Percentiles rank a stretch among this genome's conserved stretches.
Evolutionary conservation across 306 rosid species (phyloP).

Genomic region (Lotus japonicus): DNA sequence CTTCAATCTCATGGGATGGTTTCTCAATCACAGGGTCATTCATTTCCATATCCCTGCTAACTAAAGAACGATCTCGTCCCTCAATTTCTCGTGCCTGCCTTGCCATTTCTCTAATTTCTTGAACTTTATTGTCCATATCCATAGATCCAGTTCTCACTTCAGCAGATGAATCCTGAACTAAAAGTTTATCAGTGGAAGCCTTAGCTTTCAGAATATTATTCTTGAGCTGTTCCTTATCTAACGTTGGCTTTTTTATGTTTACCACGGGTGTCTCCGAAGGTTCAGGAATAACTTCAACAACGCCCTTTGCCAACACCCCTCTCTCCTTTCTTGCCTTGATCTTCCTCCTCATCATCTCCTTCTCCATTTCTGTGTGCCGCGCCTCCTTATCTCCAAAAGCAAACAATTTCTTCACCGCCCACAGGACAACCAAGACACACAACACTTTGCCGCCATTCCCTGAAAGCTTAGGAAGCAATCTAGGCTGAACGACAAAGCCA

Average conservation of each 20-base stretch:
- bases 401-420: slow-evolving; percentile 61
- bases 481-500: slow-evolving; percentile 40
- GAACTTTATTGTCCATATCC: slow-evolving; percentile 46
- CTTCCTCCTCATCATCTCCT: slow-evolving; percentile 92
- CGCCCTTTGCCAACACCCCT: slow-evolving; percentile 36
- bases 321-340: slow-evolving; percentile 66
- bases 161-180: slow-evolving; percentile 25
- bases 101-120: slow-evolving; percentile 64
- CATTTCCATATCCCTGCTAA: slow-evolving; percentile 21
- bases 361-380: slow-evolving; percentile 39
- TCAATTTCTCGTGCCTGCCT: slow-evolving; percentile 45
- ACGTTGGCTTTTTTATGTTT: slow-evolving; percentile 45
- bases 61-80: slow-evolving; percentile 25
- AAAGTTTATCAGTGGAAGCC: slow-evolving; percentile 26
- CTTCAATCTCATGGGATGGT: slow-evolving; percentile 23
- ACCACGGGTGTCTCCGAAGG: slow-evolving; percentile 23
- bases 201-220: slow-evolving; percentile 48
- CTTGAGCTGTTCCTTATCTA: slow-evolving; percentile 68
- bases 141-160: slow-evolving; percentile 5
- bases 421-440: slow-evolving; percentile 46
- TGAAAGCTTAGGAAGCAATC: slow-evolving; percentile 38
- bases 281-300: slow-evolving; percentile 58
- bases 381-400: slow-evolving; percentile 46
- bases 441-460: slow-evolving; percentile 52
- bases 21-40: slow-evolving; percentile 22